These are phyloP conservation scores for Rhytidiadelphus loreus DNA, from an alignment of 225 moss, liverwort and hornwort species.

Conservation along the genomic window DNA sequence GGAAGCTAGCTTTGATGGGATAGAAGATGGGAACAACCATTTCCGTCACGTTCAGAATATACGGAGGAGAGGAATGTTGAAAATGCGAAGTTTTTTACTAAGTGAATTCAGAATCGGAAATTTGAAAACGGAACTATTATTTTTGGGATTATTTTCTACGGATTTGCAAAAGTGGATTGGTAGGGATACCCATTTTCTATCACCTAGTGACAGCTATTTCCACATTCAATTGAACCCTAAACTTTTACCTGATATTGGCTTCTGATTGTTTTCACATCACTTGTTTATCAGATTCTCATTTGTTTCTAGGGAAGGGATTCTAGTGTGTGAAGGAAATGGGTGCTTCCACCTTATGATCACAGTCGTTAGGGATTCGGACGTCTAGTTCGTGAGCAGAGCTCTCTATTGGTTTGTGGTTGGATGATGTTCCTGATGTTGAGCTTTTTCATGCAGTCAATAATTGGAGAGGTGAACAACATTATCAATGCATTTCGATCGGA, in stretches of 20 bases:
- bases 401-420: background rate
- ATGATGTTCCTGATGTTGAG: background rate
- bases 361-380: background rate
- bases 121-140: background rate
- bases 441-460: constrained; percentile 53
- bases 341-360: background rate
- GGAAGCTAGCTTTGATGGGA: background rate
- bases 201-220: background rate
- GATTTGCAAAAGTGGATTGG: background rate
- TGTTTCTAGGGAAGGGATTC: background rate
- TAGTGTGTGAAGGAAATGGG: background rate
- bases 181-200: background rate
- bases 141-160: background rate
- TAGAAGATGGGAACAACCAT: background rate
- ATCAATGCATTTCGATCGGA: constrained; percentile 88
- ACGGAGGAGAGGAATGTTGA: background rate
- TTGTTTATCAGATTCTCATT: background rate
- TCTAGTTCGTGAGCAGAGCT: background rate
- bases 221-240: background rate
- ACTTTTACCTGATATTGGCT: background rate
- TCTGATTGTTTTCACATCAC: background rate
- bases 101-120: background rate
- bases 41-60: background rate
- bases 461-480: constrained; percentile 95
- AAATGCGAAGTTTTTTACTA: background rate